Base-by-base conservation (phyloP, 129 eudicot species). In the Pulicaria dysenterica region DNA sequence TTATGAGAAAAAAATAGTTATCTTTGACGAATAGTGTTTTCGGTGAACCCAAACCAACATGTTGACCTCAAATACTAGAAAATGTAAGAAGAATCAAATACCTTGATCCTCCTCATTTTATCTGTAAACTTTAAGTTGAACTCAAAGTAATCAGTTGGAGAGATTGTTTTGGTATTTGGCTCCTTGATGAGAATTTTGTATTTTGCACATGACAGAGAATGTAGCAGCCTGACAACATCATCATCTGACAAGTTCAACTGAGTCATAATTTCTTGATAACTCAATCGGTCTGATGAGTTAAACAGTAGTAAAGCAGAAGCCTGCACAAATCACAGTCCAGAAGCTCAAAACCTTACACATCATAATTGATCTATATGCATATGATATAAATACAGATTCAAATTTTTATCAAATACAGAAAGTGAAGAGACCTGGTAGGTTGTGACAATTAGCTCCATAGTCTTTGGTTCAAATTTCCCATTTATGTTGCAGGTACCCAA, bases 21-120 rank as follows among this genome's bases (percentile, higher is more conserved):
- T 10, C 13, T 46, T 8, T 46, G 3, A 3, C 9, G 11, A 46
- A 24, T 24, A 24, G 31, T 24, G 31, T 24, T 24, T 24, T 24
- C 1, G 31, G 31, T 24, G 31, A 24, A 24, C 31, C 2, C 1
- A 24, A 24, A 24, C 31, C 31, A 24, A 24, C 31, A 24, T 24
- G 31, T 24, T 24, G 50, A 8, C 50, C 50, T 13, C 3, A 12
- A 3, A 8, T 46, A 10, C 14, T 48, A 45, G 65, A 14, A 38
- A 47, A 8, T 9, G 3, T 19, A 11, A 77, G 6, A 53, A 39
- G 4, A 14, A 5, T 45, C 24, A 24, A 50, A 46, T 72, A 93
- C 98, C 96, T 83, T 89, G 74, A 93, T 93, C 78, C 98, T 89
- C 75, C 92, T 87, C 96, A 93, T 85, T 77, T 85, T 93, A 79